Evolutionary conservation across 2,329 filamentous ascomycete genomes (phyloP).

Genomic region (Fusarium beomiforme): DNA sequence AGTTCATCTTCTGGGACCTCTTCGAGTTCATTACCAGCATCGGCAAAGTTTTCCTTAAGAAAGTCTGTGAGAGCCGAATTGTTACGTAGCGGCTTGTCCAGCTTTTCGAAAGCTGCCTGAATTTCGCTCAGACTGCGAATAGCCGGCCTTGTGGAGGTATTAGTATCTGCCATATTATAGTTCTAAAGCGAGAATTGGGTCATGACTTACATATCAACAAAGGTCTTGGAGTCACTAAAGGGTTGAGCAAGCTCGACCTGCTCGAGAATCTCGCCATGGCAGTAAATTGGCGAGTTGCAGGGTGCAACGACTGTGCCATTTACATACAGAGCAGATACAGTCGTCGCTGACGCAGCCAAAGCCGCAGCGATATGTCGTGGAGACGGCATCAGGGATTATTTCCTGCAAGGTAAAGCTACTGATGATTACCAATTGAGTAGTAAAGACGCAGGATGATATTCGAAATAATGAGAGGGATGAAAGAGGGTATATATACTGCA

Average conservation of each 20-base stretch:
- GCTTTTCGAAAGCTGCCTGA: conserved; percentile 66
- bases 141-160: conserved; percentile 60
- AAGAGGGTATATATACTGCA: conserved; percentile 8
- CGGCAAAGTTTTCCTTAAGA: conserved; percentile 69
- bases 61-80: conserved; percentile 70
- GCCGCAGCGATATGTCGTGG: conserved; percentile 41
- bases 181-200: background rate
- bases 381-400: conserved; percentile 38
- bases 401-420: background rate
- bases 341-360: conserved; percentile 42
- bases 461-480: background rate
- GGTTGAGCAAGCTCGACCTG: conserved; percentile 71
- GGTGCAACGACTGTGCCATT: conserved; percentile 71
- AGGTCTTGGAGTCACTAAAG: conserved; percentile 75
- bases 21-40: conserved; percentile 70
- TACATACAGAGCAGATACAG: conserved; percentile 61
- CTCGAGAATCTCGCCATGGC: conserved; percentile 70
- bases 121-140: conserved; percentile 68
- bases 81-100: conserved; percentile 70
- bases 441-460: background rate
- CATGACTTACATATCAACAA: conserved; percentile 70
- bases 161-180: conserved; percentile 22
- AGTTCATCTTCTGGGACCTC: conserved; percentile 62
- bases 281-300: conserved; percentile 75
- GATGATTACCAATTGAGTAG: background rate